A percentile compares a stretch with the other conserved stretches of the same genome.
phyloP scores from a whole-genome alignment of 1,284 basidiomycete species.

The Bondarzewia mesenterica region DNA sequence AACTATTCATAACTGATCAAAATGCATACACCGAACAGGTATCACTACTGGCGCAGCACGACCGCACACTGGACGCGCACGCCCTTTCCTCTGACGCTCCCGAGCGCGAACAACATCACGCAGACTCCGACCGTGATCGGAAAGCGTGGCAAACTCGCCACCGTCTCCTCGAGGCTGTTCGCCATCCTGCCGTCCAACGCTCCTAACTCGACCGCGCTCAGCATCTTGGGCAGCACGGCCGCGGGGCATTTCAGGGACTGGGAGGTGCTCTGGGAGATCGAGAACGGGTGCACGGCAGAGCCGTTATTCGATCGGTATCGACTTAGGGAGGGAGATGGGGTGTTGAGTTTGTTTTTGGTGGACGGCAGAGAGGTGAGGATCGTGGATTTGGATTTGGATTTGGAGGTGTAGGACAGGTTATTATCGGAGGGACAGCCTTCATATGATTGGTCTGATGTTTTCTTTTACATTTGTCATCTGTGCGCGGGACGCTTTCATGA shows the following conservation, averaged over 20 bases:
- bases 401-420: too few relatives aligned
- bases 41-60: constrained; percentile 34
- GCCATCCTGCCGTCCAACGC: constrained; percentile 32
- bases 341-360: constrained; percentile 29
- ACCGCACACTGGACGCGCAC: constrained; percentile 30
- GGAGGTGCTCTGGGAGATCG: constrained; percentile 27
- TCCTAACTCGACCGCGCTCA: constrained; percentile 26
- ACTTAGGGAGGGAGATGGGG: constrained; percentile 23
- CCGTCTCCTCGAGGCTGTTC: constrained; percentile 18
- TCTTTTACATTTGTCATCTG: too few relatives aligned
- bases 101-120: constrained; percentile 29
- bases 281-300: constrained; percentile 27
- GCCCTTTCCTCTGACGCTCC: constrained; percentile 23
- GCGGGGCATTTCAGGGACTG: constrained; percentile 29
- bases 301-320: constrained; percentile 31
- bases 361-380: constrained; percentile 28
- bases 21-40: constrained; percentile 18
- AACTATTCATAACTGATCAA: not conserved
- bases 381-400: constrained; percentile 21
- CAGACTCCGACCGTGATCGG: constrained; percentile 32
- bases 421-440: too few relatives aligned
- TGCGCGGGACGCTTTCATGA: too few relatives aligned
- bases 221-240: constrained; percentile 27
- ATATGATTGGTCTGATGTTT: too few relatives aligned
- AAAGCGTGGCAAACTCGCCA: constrained; percentile 32